Evolutionary conservation across 2,329 filamentous ascomycete species (phyloP), one percentile per base, ranked within the genome.

Genomic region (Zopfia rhizophila): DNA sequence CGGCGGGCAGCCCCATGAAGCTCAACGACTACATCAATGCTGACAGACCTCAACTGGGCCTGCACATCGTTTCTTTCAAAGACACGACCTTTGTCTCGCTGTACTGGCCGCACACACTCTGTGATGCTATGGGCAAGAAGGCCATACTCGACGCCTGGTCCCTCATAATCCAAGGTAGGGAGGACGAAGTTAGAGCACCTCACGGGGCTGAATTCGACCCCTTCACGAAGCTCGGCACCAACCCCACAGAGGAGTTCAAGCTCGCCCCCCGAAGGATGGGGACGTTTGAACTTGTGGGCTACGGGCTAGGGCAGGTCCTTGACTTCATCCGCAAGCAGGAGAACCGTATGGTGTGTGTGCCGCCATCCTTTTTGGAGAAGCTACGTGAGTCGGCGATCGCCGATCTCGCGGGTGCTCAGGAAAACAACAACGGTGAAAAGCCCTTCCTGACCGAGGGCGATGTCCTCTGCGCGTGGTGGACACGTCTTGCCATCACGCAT

Each of bases 1-100:
- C 35, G 7, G 16, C 21, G 2, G 29, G 18, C 10, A 13, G 19
- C 12, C 43, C 43, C 8, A 46, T 12, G 29, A 35, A 25, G 5
- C 22, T 46, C 12, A 17, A 13, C 3, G 43, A 46, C 36, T 46
- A 46, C 17, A 7, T 46, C 19, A 41, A 25, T 30, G 38, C 58
- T 4, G 78, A 81, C 55, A 61, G 55, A 13, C 79, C 79, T 0
- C 75, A 77, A 54, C 56, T 83, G 4, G 70, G 72, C 3, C 61
- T 83, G 4, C 77, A 80, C 48, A 65, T 82, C 29, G 72, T 75
- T 3, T 72, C 73, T 0, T 83, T 83, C 55, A 58, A 54, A 3
- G 75, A 84, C 44, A 75, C 77, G 0, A 83, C 81, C 0, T 57
- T 83, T 0, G 65, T 83, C 2, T 68, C 70, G 0, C 50, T 83